Conservation (phyloP, 768 basidiomycete genomes). For the Macrolepiota fuliginosa region DNA sequence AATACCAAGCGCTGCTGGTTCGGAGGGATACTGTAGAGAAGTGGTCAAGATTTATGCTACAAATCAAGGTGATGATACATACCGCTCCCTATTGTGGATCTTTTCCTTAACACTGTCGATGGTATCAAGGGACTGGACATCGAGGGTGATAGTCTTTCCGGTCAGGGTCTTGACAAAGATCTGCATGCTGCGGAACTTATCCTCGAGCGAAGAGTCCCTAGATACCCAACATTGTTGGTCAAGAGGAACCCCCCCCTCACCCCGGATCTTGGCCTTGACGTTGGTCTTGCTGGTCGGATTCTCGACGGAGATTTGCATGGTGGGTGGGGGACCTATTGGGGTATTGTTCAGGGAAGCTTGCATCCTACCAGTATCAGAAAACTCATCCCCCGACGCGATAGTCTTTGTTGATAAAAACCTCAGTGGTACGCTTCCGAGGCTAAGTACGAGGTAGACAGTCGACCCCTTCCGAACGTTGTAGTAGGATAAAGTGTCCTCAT, state of each 20-base stretch:
- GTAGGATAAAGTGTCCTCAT: too few relatives aligned
- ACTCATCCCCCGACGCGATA: too few relatives aligned
- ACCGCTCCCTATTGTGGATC: constrained; percentile 91
- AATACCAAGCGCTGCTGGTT: constrained; percentile 92
- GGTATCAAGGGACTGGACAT: constrained; percentile 84
- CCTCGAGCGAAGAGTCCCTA: constrained; percentile 93
- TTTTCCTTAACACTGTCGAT: constrained; percentile 89
- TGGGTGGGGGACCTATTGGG: constrained; percentile 17
- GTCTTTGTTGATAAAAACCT: too few relatives aligned
- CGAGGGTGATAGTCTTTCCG: constrained; percentile 88
- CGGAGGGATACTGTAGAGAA: constrained; percentile 50
- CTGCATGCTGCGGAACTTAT: constrained; percentile 89
- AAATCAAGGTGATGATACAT: neutral
- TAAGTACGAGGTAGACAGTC: too few relatives aligned
- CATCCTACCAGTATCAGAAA: too few relatives aligned
- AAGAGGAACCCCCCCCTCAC: constrained; percentile 84
- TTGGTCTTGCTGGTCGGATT: constrained; percentile 86
- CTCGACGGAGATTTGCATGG: constrained; percentile 55
- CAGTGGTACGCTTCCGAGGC: too few relatives aligned
- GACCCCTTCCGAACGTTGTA: too few relatives aligned
- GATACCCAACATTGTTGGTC: constrained; percentile 96
- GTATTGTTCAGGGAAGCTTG: neutral
- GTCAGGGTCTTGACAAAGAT: constrained; percentile 83
- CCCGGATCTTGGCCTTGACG: constrained; percentile 81
- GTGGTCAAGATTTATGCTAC: constrained; percentile 6